Evolutionary conservation across 768 basidiomycete genomes (phyloP).

Genomic region (Termitomyces sp.): DNA sequence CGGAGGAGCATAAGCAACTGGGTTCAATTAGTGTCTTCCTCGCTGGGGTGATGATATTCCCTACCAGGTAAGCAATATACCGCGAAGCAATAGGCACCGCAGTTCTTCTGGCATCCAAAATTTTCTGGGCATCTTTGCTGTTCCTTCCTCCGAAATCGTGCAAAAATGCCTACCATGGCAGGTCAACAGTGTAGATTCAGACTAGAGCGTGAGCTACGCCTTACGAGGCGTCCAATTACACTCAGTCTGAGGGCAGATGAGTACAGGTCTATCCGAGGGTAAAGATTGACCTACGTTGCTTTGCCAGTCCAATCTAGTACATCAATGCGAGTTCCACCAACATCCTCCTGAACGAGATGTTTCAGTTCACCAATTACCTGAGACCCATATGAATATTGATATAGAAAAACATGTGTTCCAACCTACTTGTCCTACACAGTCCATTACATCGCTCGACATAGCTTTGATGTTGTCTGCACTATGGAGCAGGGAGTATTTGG

Average conservation of each 20-base stretch:
- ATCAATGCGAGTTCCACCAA: neutral
- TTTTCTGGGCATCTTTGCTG: neutral
- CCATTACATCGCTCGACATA: neutral
- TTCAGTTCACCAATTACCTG: neutral
- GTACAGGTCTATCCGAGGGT: too few relatives aligned
- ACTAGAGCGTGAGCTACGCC: too few relatives aligned
- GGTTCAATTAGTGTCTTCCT: neutral
- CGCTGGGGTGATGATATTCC: fast-evolving
- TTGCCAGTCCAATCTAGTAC: neutral
- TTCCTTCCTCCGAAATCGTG: neutral
- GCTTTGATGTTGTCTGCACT: neutral
- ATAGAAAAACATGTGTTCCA: too few relatives aligned
- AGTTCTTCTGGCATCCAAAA: neutral
- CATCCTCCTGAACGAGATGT: neutral
- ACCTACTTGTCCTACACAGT: neutral
- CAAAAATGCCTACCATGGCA: neutral
- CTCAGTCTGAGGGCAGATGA: neutral
- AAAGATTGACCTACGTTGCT: neutral
- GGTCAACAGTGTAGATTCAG: neutral
- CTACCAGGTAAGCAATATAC: neutral
- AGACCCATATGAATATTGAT: too few relatives aligned
- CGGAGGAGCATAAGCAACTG: neutral
- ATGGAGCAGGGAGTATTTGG: neutral
- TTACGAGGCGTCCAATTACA: neutral
- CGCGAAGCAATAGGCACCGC: neutral